These are phyloP conservation scores for Polyporus arcularius DNA, from an alignment of 768 basidiomycete species.

Conservation along the genomic window DNA sequence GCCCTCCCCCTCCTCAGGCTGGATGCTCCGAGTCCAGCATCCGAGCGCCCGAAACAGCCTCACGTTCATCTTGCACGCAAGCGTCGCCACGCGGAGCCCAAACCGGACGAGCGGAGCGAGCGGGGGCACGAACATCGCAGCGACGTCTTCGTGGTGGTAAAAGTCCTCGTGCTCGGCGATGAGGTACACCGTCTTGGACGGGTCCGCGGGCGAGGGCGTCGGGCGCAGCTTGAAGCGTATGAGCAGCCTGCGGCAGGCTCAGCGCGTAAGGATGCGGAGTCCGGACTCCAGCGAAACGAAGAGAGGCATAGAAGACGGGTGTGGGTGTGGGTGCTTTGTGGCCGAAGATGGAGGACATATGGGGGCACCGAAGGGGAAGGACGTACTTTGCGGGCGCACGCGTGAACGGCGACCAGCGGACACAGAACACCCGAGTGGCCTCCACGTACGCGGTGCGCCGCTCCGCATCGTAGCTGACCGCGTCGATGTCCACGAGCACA, in stretches of 20 bases:
- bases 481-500: slow-evolving; percentile 43
- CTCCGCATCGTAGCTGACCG: slow-evolving; percentile 48
- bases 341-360: too few relatives aligned
- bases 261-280: neutral
- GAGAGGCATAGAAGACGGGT: too few relatives aligned
- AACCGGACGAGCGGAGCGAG: slow-evolving; percentile 39
- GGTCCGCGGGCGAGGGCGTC: slow-evolving; percentile 3
- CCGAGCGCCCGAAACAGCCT: slow-evolving; percentile 13
- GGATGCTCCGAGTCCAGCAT: slow-evolving; percentile 15
- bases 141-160: slow-evolving; percentile 55
- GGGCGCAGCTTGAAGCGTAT: slow-evolving; percentile 50
- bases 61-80: slow-evolving; percentile 23
- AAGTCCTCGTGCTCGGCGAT: slow-evolving; percentile 62
- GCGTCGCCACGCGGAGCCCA: slow-evolving; percentile 29
- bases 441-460: slow-evolving; percentile 51
- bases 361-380: too few relatives aligned
- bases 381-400: slow-evolving; percentile 49
- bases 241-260: slow-evolving; percentile 37
- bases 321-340: too few relatives aligned
- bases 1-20: too few relatives aligned
- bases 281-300: too few relatives aligned
- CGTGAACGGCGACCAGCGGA: slow-evolving; percentile 47
- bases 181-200: slow-evolving; percentile 42
- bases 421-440: slow-evolving; percentile 53
- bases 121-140: slow-evolving; percentile 44